A percentile compares a stretch with the other conserved stretches of the same genome.
phyloP scores from a whole-genome alignment of 768 basidiomycete genomes.

The Grammothele lineata region DNA sequence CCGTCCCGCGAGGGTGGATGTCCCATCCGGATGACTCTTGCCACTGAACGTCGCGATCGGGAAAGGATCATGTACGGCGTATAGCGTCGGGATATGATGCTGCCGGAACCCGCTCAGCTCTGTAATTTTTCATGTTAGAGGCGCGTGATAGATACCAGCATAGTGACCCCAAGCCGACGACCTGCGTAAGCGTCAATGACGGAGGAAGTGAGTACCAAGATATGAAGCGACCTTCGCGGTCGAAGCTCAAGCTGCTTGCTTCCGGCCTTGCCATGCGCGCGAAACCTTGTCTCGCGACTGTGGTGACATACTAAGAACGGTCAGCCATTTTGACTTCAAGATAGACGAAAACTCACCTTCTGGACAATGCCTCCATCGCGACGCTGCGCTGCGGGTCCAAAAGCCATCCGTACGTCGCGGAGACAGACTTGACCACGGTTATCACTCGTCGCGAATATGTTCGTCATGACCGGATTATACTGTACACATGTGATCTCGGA shows the following conservation, averaged over 20 bases:
- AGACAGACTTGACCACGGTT: conserved; percentile 55
- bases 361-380: conserved; percentile 53
- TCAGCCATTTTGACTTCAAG: not conserved
- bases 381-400: conserved; percentile 45
- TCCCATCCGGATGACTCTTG: conserved; percentile 50
- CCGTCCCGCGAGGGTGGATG: conserved; percentile 39
- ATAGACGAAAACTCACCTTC: conserved; percentile 31
- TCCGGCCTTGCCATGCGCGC: conserved; percentile 52
- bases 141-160: conserved; percentile 58
- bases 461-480: conserved; percentile 63
- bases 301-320: conserved; percentile 39
- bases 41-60: conserved; percentile 71
- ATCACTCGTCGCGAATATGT: conserved; percentile 68
- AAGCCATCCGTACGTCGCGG: conserved; percentile 71
- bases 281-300: conserved; percentile 37
- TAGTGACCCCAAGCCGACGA: conserved; percentile 57
- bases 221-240: conserved; percentile 52
- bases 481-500: conserved; percentile 61
- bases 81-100: conserved; percentile 72
- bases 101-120: no score
- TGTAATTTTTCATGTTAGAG: not conserved
- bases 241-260: conserved; percentile 63
- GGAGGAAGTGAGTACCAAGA: not conserved
- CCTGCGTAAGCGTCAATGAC: conserved; percentile 36
- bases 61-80: conserved; percentile 58